Evolutionary conservation across 2,329 filamentous ascomycete genomes (phyloP).

Genomic region (Alternaria metachromatica): DNA sequence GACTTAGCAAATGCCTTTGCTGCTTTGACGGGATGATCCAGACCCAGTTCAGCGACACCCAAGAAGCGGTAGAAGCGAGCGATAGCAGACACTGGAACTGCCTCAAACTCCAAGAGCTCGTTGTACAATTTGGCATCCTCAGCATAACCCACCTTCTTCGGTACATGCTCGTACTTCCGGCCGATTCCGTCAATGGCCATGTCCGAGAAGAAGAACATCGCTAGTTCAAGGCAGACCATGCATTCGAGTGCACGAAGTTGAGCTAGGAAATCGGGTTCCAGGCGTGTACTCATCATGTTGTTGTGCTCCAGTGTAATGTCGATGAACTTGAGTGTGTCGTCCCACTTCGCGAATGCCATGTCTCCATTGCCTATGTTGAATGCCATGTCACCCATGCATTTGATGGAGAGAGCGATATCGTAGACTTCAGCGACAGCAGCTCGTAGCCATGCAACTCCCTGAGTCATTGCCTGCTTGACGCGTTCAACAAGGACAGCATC

Average conservation of each 20-base stretch:
- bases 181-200: too few relatives aligned
- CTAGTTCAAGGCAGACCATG: too few relatives aligned
- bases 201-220: too few relatives aligned
- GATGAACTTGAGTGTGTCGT: background rate
- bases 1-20: conserved; percentile 3
- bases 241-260: too few relatives aligned
- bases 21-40: conserved; percentile 8
- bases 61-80: conserved; percentile 5
- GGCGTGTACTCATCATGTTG: background rate
- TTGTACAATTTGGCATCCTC: background rate
- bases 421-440: background rate
- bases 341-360: background rate
- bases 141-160: background rate
- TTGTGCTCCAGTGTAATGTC: background rate
- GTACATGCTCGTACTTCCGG: too few relatives aligned
- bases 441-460: background rate
- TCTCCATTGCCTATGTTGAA: background rate
- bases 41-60: conserved; percentile 5
- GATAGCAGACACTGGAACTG: background rate
- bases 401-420: background rate
- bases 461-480: background rate
- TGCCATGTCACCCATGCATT: background rate
- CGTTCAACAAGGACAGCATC: background rate
- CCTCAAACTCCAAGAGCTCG: background rate
- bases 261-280: too few relatives aligned